A percentile compares a stretch with the other conserved stretches of the same genome.
Conservation (phyloP, 805 yeast genomes). For the Starmera amethionina region DNA sequence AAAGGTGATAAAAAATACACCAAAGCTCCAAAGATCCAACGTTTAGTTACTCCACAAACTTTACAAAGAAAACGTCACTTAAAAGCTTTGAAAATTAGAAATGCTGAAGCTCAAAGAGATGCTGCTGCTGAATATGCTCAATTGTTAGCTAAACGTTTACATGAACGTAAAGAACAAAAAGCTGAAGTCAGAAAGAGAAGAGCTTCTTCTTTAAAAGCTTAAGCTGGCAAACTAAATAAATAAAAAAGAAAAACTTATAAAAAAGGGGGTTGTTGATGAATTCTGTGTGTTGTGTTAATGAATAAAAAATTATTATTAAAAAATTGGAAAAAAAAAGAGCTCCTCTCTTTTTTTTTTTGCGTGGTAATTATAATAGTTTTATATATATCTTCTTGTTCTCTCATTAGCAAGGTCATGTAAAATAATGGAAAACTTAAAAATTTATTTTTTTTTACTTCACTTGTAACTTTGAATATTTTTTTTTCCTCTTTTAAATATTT, state of each 20-base stretch:
- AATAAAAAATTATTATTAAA: no score
- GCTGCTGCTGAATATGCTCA: constrained; percentile 99
- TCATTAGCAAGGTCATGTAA: not conserved
- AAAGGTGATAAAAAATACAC: constrained; percentile 98
- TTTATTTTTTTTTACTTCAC: no score
- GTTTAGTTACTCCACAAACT: constrained; percentile 98
- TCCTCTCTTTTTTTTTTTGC: no score
- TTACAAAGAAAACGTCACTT: constrained; percentile 98
- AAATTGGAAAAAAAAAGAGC: no score
- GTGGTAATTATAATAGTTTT: no score
- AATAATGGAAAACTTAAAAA: not conserved
- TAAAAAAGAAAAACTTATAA: no score
- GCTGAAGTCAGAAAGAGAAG: constrained; percentile 99
- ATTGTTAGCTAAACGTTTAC: constrained; percentile 94
- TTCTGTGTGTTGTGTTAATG: no score
- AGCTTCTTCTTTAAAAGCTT: constrained; percentile 97
- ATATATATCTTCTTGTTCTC: no score
- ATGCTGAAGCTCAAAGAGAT: constrained; percentile 98
- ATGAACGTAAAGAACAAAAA: constrained; percentile 96
- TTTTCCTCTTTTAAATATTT: no score
- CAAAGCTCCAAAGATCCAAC: constrained; percentile 99
- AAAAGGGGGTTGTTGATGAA: no score
- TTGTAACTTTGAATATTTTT: no score
- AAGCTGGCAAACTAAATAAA: constrained; percentile 17
- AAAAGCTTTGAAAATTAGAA: constrained; percentile 86